A percentile compares a stretch with the other conserved stretches of the same genome.
Evolutionary conservation across 495 filamentous ascomycete genomes (phyloP).

Genomic region (Saxispiralis lemnorum): DNA sequence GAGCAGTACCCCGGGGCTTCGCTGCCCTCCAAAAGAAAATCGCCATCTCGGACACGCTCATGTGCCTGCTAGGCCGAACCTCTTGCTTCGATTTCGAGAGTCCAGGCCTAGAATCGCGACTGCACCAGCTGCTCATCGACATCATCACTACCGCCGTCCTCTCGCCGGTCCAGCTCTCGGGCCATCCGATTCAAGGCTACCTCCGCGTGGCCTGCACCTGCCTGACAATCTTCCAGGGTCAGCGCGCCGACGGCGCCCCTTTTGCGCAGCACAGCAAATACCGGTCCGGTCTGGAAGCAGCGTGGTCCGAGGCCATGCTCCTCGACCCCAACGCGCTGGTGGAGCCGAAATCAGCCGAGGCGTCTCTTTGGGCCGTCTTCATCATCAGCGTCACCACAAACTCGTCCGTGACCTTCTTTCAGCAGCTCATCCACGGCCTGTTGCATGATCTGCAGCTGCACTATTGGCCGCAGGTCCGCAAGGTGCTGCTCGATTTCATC

Average conservation of each 20-base stretch:
- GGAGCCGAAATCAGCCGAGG: conserved; percentile 13
- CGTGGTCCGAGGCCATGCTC: conserved; percentile 13
- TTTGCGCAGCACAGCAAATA: conserved; percentile 12
- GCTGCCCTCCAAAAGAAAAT: conserved; percentile 9
- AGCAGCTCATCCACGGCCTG: conserved; percentile 4
- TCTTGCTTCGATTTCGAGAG: conserved; percentile 14
- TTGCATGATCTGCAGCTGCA: conserved; percentile 9
- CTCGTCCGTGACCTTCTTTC: conserved; percentile 8
- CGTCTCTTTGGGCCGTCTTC: conserved; percentile 14
- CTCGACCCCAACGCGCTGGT: conserved; percentile 8
- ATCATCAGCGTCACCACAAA: conserved; percentile 15
- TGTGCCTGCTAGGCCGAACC: conserved; percentile 9
- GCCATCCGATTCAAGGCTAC: conserved; percentile 11
- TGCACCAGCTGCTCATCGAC: conserved; percentile 14
- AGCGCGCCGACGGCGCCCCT: conserved; percentile 9
- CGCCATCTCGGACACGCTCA: conserved; percentile 4
- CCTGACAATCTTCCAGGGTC: conserved; percentile 15
- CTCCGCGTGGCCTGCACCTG: conserved; percentile 13
- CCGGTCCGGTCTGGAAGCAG: conserved; percentile 10
- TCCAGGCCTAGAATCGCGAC: conserved; percentile 9
- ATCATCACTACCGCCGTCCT: conserved; percentile 7
- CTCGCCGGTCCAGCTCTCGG: background rate
- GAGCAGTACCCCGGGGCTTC: conserved; percentile 12
- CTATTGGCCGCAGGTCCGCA: conserved; percentile 13
- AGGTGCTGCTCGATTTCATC: conserved; percentile 12